A percentile compares a stretch with the other conserved stretches of the same genome.
These are phyloP conservation scores for Puccinia coronata DNA, from an alignment of 1,284 basidiomycete genomes.

Conservation along the genomic window DNA sequence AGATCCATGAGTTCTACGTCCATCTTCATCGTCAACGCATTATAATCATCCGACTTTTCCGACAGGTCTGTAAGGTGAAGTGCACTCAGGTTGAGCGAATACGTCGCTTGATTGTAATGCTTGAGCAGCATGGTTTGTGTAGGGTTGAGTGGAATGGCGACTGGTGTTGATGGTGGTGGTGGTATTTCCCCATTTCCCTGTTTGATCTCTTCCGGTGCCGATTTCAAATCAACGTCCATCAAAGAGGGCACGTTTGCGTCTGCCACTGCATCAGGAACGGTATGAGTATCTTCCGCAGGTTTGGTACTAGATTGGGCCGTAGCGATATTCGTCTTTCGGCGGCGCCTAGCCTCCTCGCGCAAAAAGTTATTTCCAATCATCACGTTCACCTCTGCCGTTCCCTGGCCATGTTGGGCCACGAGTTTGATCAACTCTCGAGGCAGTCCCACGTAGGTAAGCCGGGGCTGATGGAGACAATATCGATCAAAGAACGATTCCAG, in stretches of 20 bases:
- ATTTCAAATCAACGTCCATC: not conserved
- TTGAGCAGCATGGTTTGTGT: constrained; percentile 18
- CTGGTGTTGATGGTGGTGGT: not conserved
- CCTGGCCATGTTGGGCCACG: not conserved
- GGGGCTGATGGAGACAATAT: not conserved
- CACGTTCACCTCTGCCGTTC: constrained; percentile 14
- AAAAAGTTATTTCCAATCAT: constrained; percentile 32
- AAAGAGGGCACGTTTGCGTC: not conserved
- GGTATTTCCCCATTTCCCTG: not conserved
- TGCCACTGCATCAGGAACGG: not conserved
- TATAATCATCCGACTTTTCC: not conserved
- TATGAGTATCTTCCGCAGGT: not conserved
- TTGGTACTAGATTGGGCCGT: not conserved
- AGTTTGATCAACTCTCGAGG: constrained; percentile 17
- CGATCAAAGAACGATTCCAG: constrained; percentile 38
- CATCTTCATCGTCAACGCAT: not conserved
- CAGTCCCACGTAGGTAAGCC: constrained; percentile 32
- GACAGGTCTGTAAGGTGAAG: constrained; percentile 8
- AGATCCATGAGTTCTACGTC: constrained; percentile 19
- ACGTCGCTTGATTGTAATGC: constrained; percentile 10
- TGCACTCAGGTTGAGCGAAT: constrained; percentile 16
- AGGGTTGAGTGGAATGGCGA: not conserved
- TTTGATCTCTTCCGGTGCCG: not conserved
- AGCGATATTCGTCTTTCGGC: constrained; percentile 1
- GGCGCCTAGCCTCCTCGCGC: constrained; percentile 36